A percentile compares a stretch with the other conserved stretches of the same genome.
Conservation (phyloP, 2,329 filamentous ascomycete species). For the Myrmaecium sp. region DNA sequence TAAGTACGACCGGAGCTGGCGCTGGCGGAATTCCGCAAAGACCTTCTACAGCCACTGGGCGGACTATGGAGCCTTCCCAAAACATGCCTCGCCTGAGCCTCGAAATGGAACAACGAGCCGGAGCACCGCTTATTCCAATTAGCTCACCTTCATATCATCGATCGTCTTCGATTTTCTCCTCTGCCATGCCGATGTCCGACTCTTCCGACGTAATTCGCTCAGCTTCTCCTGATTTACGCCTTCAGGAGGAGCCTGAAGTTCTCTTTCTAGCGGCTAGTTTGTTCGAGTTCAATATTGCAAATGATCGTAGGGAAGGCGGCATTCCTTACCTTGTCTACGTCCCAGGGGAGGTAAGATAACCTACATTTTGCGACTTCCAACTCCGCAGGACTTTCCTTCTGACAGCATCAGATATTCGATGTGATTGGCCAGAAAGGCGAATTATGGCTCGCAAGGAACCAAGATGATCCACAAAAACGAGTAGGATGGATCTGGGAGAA, state of each 20-base stretch:
- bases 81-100: slow-evolving; percentile 4
- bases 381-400: too few species aligned
- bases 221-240: too few species aligned
- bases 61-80: slow-evolving; percentile 3
- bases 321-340: slow-evolving; percentile 95
- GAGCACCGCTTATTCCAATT: too few species aligned
- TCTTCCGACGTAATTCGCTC: slow-evolving; percentile 11
- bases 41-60: slow-evolving; percentile 14
- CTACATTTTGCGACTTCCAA: neutral
- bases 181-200: slow-evolving; percentile 67
- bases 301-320: slow-evolving; percentile 77
- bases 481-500: slow-evolving; percentile 99
- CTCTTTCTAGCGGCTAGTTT: slow-evolving; percentile 85
- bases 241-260: slow-evolving; percentile 33
- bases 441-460: slow-evolving; percentile 92
- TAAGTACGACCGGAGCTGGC: slow-evolving; percentile 4
- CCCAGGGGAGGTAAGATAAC: slow-evolving; percentile 57
- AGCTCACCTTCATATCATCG: slow-evolving; percentile 23
- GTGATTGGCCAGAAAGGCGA: slow-evolving; percentile 93
- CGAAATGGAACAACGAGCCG: too few species aligned
- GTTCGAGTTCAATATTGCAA: slow-evolving; percentile 94
- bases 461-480: slow-evolving; percentile 64
- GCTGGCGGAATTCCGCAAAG: slow-evolving; percentile 18
- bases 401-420: slow-evolving; percentile 25
- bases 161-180: slow-evolving; percentile 68